These are phyloP conservation scores for Penicillium canescens DNA, from an alignment of 495 filamentous ascomycete genomes.

Conservation along the genomic window DNA sequence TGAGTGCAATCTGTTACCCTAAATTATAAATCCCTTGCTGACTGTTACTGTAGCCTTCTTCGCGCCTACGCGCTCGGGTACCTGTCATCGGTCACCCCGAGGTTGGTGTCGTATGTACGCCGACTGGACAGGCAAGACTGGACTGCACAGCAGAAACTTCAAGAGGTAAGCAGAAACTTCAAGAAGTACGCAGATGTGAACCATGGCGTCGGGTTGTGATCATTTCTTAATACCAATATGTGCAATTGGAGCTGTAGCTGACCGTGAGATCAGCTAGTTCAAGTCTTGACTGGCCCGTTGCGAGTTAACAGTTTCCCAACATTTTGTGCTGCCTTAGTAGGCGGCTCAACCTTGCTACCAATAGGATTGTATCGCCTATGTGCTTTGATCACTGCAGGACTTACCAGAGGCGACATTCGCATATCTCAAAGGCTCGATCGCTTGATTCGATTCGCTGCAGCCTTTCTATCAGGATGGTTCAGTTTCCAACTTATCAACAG, in stretches of 20 bases:
- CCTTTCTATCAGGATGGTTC: slow-evolving; percentile 49
- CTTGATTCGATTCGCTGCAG: slow-evolving; percentile 39
- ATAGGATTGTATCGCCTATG: slow-evolving; percentile 34
- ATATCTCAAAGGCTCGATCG: slow-evolving; percentile 19
- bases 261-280: slow-evolving; percentile 30
- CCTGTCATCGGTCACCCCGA: slow-evolving; percentile 67
- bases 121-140: slow-evolving; percentile 47
- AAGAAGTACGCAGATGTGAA: slow-evolving; percentile 33
- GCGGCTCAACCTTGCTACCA: slow-evolving; percentile 73
- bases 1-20: slow-evolving; percentile 19
- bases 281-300: slow-evolving; percentile 37
- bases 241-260: slow-evolving; percentile 2
- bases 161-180: slow-evolving; percentile 37
- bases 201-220: neutral
- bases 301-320: slow-evolving; percentile 66
- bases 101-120: slow-evolving; percentile 58
- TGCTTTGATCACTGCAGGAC: slow-evolving; percentile 20
- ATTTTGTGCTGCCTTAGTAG: slow-evolving; percentile 76
- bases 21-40: slow-evolving; percentile 6
- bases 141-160: slow-evolving; percentile 36
- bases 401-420: slow-evolving; percentile 15
- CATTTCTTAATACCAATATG: slow-evolving; percentile 1
- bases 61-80: slow-evolving; percentile 77
- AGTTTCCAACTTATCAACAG: slow-evolving; percentile 49
- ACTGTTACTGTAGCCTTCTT: slow-evolving; percentile 52